Evolutionary conservation across 345 rosid species (phyloP).

Genomic region (Turritis glabra): DNA sequence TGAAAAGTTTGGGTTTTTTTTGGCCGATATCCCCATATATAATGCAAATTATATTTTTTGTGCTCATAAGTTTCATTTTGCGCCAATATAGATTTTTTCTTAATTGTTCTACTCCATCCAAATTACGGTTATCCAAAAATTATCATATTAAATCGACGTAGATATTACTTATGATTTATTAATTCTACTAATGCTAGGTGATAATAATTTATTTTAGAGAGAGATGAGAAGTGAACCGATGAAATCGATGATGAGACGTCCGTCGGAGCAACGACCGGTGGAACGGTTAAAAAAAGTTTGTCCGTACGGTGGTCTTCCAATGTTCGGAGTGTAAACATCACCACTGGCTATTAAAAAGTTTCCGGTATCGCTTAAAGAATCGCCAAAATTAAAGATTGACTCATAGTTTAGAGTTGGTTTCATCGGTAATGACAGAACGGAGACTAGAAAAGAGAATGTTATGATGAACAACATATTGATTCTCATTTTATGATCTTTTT

Average conservation of each 20-base stretch:
- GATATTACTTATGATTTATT: neutral
- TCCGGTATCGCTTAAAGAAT: slow-evolving; percentile 80
- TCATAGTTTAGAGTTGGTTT: slow-evolving; percentile 42
- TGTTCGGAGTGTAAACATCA: slow-evolving; percentile 47
- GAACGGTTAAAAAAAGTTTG: slow-evolving; percentile 59
- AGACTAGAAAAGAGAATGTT: slow-evolving; percentile 15
- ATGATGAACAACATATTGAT: slow-evolving; percentile 1
- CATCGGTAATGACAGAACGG: slow-evolving; percentile 8
- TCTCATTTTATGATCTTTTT: slow-evolving; percentile 12
- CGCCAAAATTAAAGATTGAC: slow-evolving; percentile 76
- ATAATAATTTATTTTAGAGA: neutral
- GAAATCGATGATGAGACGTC: slow-evolving; percentile 76
- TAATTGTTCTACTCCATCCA: neutral
- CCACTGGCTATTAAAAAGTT: slow-evolving; percentile 55
- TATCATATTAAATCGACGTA: neutral
- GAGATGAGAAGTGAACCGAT: slow-evolving; percentile 33
- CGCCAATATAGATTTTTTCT: neutral
- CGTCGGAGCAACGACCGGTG: slow-evolving; percentile 71
- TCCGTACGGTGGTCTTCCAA: slow-evolving; percentile 63
- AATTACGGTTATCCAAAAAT: neutral
- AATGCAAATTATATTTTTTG: neutral
- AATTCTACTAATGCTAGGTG: neutral
- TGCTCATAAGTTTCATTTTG: neutral
- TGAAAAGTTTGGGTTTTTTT: no score
- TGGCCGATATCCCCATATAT: no score